phyloP scores from a whole-genome alignment of 352 stramenopile genomes.

The Salisapilia sapeloensis region DNA sequence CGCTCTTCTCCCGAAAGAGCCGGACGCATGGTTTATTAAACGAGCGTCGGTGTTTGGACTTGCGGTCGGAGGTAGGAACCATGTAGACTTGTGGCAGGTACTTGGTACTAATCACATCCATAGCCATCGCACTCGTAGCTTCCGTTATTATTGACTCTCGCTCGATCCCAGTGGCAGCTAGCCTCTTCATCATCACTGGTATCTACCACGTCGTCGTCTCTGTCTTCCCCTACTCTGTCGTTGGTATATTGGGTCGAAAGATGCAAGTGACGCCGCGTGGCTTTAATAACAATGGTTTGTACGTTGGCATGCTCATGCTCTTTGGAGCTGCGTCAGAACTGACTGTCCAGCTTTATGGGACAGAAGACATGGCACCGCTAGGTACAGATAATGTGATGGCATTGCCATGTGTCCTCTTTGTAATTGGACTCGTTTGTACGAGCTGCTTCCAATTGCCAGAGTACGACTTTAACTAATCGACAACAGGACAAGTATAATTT shows the following conservation, averaged over 20 bases:
- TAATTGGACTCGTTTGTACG: conserved; percentile 21
- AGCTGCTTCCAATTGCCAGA: conserved; percentile 15
- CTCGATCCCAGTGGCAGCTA: conserved; percentile 27
- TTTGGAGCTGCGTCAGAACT: conserved; percentile 46
- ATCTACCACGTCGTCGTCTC: conserved; percentile 48
- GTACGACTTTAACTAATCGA: no score
- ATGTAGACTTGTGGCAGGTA: conserved; percentile 1
- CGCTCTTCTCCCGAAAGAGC: conserved; percentile 28
- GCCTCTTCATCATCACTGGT: conserved; percentile 26
- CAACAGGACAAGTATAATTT: no score
- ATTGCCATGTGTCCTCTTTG: conserved; percentile 42
- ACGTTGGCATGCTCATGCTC: conserved; percentile 51
- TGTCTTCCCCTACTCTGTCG: conserved; percentile 61
- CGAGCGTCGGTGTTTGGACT: conserved; percentile 22
- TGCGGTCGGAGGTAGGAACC: conserved; percentile 19
- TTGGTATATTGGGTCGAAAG: conserved; percentile 67
- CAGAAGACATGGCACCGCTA: conserved; percentile 33
- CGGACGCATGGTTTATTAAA: conserved; percentile 29
- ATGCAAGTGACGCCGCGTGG: conserved; percentile 38
- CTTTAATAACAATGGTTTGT: conserved; percentile 76
- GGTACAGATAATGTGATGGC: conserved; percentile 43
- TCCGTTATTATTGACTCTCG: conserved; percentile 26
- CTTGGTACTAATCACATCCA: neutral
- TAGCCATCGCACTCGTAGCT: conserved; percentile 26
- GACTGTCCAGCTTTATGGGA: conserved; percentile 57